Evolutionary conservation across 805 yeast species (phyloP).

Genomic region (Kluyveromyces wickerhamii): DNA sequence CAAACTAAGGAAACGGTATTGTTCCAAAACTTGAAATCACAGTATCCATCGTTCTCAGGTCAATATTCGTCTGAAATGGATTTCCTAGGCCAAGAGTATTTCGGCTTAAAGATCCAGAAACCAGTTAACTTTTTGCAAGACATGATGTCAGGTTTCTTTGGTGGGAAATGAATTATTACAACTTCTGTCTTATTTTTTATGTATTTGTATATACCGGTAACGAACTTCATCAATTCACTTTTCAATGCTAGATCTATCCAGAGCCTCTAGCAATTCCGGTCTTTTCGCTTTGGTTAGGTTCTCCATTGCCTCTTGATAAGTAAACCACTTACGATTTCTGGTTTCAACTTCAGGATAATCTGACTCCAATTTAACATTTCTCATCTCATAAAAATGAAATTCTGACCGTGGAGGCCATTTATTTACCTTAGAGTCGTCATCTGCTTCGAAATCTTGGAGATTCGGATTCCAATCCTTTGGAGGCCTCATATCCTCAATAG

Average conservation of each 20-base stretch:
- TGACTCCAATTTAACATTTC: slow-evolving; percentile 43
- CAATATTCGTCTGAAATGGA: slow-evolving; percentile 37
- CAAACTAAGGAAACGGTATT: slow-evolving; percentile 45
- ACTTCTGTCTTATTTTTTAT: slow-evolving; percentile 1
- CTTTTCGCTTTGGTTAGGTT: slow-evolving; percentile 51
- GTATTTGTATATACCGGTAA: slow-evolving; percentile 1
- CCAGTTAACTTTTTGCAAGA: slow-evolving; percentile 55
- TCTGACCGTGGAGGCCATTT: slow-evolving; percentile 65
- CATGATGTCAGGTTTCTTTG: slow-evolving; percentile 66
- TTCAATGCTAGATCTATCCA: slow-evolving; percentile 45
- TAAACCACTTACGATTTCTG: slow-evolving; percentile 71
- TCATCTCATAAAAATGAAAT: slow-evolving; percentile 80
- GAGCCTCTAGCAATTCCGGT: slow-evolving; percentile 59
- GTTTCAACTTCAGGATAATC: slow-evolving; percentile 68
- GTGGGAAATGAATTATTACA: slow-evolving; percentile 28
- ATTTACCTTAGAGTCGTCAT: slow-evolving; percentile 21
- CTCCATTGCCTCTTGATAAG: slow-evolving; percentile 55
- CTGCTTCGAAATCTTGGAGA: slow-evolving; percentile 13
- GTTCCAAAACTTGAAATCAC: slow-evolving; percentile 44
- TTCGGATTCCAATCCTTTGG: slow-evolving; percentile 37
- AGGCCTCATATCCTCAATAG: slow-evolving; percentile 54
- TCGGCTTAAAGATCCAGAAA: slow-evolving; percentile 46
- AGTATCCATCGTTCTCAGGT: slow-evolving; percentile 34
- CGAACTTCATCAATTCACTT: slow-evolving; percentile 11
- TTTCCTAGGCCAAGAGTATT: slow-evolving; percentile 53